These are phyloP conservation scores for Furcasterigmium sp. DNA, from an alignment of 2,329 filamentous ascomycete genomes.

Conservation along the genomic window DNA sequence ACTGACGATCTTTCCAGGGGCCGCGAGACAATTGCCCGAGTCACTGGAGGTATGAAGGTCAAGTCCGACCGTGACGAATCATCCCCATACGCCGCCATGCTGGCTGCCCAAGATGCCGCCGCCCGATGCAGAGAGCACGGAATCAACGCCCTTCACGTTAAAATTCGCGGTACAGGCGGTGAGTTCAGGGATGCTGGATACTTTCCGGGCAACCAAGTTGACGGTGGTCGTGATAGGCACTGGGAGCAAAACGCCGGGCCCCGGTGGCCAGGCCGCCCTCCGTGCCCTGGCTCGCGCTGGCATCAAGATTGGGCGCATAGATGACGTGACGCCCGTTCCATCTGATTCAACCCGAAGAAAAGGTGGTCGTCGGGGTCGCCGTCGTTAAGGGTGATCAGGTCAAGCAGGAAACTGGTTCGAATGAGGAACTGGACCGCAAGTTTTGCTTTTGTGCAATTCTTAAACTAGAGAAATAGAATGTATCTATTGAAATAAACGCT, in stretches of 20 bases:
- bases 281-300: slow-evolving; percentile 97
- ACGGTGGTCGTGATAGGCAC: slow-evolving; percentile 63
- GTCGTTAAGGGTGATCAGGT: slow-evolving; percentile 93
- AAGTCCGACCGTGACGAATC: slow-evolving; percentile 99
- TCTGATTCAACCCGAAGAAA: slow-evolving; percentile 99
- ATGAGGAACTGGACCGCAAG: too few relatives aligned
- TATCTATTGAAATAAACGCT: too few relatives aligned
- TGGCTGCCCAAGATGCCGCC: slow-evolving; percentile 98
- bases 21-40: slow-evolving; percentile 99
- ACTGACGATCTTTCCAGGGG: slow-evolving; percentile 73
- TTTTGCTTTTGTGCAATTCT: too few relatives aligned
- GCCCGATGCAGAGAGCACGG: slow-evolving; percentile 70
- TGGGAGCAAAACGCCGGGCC: slow-evolving; percentile 99
- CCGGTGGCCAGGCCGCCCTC: slow-evolving; percentile 98
- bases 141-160: slow-evolving; percentile 96
- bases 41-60: slow-evolving; percentile 99
- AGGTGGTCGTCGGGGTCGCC: slow-evolving; percentile 99
- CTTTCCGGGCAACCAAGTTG: background rate
- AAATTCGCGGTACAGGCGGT: slow-evolving; percentile 99
- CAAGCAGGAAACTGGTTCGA: too few relatives aligned
- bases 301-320: slow-evolving; percentile 99
- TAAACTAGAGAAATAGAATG: too few relatives aligned
- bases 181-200: background rate
- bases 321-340: slow-evolving; percentile 98
- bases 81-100: slow-evolving; percentile 99